Evolutionary conservation across 169 alveolate genomes (phyloP).

Genomic region (Eimeria maxima): DNA sequence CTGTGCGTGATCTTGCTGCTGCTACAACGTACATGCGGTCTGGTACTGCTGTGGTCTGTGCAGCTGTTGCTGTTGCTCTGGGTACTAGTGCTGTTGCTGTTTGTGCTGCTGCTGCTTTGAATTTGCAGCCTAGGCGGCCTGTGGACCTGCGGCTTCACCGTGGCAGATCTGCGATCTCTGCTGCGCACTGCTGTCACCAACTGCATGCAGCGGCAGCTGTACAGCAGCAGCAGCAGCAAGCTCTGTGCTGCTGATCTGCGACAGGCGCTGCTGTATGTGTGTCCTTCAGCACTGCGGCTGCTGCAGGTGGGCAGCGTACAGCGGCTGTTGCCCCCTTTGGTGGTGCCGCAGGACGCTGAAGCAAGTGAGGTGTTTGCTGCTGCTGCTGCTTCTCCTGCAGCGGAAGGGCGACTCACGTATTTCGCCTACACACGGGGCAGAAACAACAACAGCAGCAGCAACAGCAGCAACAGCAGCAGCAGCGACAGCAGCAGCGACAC

Average conservation of each 20-base stretch:
- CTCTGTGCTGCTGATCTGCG: constrained; percentile 45
- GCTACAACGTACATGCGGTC: background rate
- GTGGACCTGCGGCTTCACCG: constrained; percentile 66
- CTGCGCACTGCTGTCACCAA: constrained; percentile 39
- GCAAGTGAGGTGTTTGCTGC: background rate
- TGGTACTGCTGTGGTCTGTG: background rate
- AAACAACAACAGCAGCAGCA: background rate
- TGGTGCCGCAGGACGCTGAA: constrained; percentile 14
- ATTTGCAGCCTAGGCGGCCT: constrained; percentile 24
- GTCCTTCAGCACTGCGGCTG: constrained; percentile 44
- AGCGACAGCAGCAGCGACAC: too few species aligned
- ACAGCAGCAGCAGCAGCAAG: constrained; percentile 32
- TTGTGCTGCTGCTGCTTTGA: constrained; percentile 37
- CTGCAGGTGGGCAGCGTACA: constrained; percentile 51
- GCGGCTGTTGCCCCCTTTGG: constrained; percentile 44
- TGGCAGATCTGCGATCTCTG: constrained; percentile 43
- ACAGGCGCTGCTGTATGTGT: constrained; percentile 49
- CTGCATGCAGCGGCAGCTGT: constrained; percentile 69
- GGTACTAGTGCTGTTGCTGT: constrained; percentile 27
- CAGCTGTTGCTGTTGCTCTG: background rate
- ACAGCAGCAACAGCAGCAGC: background rate
- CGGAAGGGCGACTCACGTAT: too few species aligned
- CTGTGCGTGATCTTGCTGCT: background rate
- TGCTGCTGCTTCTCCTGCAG: too few species aligned
- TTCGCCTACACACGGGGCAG: too few species aligned